Percentiles rank a stretch among this genome's conserved stretches.
These are phyloP conservation scores for Allomyces macrogynus DNA, from an alignment of 192 early-diverging fungal genomes.

Conservation along the genomic window DNA sequence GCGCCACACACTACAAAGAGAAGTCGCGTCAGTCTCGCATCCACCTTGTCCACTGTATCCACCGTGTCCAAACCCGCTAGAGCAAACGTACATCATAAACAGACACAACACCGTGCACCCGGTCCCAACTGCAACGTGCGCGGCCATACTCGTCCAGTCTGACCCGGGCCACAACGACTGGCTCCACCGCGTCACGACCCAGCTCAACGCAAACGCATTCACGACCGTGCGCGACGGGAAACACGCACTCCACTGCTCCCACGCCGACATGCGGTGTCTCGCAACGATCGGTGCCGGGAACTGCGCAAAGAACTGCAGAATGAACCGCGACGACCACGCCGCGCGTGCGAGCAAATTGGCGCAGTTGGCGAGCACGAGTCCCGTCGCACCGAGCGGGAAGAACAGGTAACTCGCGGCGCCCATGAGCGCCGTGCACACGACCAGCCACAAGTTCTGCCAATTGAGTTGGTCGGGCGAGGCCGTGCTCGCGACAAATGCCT, in stretches of 20 bases:
- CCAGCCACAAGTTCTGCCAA: conserved; percentile 49
- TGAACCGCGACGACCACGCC: conserved; percentile 43
- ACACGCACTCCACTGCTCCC: background rate
- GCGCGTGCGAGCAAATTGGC: conserved; percentile 65
- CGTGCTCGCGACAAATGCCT: conserved; percentile 78
- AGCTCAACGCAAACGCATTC: background rate
- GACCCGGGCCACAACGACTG: no score
- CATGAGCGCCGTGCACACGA: conserved; percentile 48
- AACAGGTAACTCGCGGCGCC: conserved; percentile 33
- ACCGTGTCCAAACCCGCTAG: no score
- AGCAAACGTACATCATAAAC: no score
- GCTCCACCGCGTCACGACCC: background rate
- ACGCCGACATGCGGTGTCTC: no score
- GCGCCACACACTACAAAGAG: no score
- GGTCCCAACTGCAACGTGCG: no score
- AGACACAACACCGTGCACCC: no score
- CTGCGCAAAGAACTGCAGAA: conserved; percentile 30
- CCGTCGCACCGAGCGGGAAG: conserved; percentile 48
- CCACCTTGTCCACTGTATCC: no score
- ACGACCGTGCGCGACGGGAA: background rate
- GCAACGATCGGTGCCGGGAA: background rate
- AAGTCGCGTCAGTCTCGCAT: no score
- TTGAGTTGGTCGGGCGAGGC: conserved; percentile 41
- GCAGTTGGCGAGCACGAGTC: conserved; percentile 69
- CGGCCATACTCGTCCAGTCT: no score